A percentile compares a stretch with the other conserved stretches of the same genome.
phyloP scores from a whole-genome alignment of 495 filamentous ascomycete genomes.

The Penicillium pulvis region DNA sequence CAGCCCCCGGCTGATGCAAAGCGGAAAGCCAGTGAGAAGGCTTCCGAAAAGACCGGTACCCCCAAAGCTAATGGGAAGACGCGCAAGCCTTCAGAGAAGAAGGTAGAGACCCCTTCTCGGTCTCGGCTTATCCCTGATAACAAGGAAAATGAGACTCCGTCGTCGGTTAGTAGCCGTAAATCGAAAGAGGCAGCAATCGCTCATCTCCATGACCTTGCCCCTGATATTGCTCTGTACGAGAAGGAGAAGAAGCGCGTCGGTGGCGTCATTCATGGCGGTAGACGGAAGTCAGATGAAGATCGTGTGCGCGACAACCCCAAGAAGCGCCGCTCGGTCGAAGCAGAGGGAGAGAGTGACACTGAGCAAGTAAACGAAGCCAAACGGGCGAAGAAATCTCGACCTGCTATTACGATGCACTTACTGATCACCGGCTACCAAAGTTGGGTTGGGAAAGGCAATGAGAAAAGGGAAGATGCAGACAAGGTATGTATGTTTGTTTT shows the following conservation, averaged over 20 bases:
- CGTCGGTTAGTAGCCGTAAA: conserved; percentile 74
- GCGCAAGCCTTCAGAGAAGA: conserved; percentile 30
- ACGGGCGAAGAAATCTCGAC: conserved; percentile 60
- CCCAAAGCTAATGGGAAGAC: conserved; percentile 33
- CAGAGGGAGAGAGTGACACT: conserved; percentile 53
- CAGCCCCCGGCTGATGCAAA: conserved; percentile 24
- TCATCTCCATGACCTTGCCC: conserved; percentile 71
- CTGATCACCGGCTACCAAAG: conserved; percentile 77
- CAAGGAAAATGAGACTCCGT: conserved; percentile 88
- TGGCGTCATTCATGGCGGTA: conserved; percentile 75
- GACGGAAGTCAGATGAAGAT: conserved; percentile 55
- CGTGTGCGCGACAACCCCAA: conserved; percentile 37
- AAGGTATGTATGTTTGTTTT: conserved; percentile 57
- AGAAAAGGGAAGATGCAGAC: conserved; percentile 73
- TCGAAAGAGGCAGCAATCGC: conserved; percentile 82
- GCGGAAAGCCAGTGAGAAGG: conserved; percentile 19
- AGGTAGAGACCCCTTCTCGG: conserved; percentile 50
- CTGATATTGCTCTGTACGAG: conserved; percentile 86
- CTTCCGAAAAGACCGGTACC: conserved; percentile 24
- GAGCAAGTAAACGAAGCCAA: conserved; percentile 58
- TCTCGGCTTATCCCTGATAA: conserved; percentile 49
- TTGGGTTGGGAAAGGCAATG: conserved; percentile 68
- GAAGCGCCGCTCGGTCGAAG: conserved; percentile 44
- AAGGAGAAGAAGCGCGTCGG: conserved; percentile 90
- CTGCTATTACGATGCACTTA: conserved; percentile 67